phyloP scores from a whole-genome alignment of 2,329 filamentous ascomycete species.

The Curvularia lunata region DNA sequence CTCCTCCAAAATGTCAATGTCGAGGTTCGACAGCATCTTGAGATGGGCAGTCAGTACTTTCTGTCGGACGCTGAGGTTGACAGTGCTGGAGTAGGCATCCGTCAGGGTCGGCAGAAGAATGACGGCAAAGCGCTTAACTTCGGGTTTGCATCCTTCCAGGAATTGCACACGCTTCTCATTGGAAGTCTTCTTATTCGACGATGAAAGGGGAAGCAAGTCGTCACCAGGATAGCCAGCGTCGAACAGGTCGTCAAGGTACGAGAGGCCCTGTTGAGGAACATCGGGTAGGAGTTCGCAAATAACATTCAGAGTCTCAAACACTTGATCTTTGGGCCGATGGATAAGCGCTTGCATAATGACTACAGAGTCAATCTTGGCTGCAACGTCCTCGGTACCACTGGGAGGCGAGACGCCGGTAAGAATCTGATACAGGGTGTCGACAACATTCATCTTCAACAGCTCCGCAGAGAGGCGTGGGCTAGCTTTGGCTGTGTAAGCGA shows the following conservation, averaged over 20 bases:
- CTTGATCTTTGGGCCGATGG: conserved; percentile 91
- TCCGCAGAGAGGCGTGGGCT: conserved; percentile 88
- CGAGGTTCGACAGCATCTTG: conserved; percentile 97
- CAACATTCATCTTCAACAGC: conserved; percentile 93
- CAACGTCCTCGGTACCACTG: conserved; percentile 75
- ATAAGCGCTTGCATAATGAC: conserved; percentile 99
- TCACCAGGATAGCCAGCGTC: conserved; percentile 58
- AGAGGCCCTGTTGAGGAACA: conserved; percentile 64
- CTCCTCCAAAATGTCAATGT: conserved; percentile 81
- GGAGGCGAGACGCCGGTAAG: conserved; percentile 94
- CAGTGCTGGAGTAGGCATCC: conserved; percentile 96
- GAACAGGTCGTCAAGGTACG: conserved; percentile 58
- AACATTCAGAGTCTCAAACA: conserved; percentile 96
- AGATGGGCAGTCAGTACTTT: conserved; percentile 95
- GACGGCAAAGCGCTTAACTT: conserved; percentile 89
- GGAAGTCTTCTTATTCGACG: conserved; percentile 61
- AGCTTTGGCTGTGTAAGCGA: conserved; percentile 87
- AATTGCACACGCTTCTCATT: conserved; percentile 84
- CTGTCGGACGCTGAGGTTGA: conserved; percentile 91
- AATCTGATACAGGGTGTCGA: conserved; percentile 97
- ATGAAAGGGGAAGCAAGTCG: conserved; percentile 53
- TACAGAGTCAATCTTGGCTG: conserved; percentile 90
- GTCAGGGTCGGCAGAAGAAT: conserved; percentile 94
- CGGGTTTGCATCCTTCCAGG: conserved; percentile 78
- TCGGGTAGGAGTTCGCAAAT: conserved; percentile 92